These are phyloP conservation scores for sweet orange (Citrus sinensis) DNA, from an alignment of 345 rosid species.

Conservation along the genomic window DVS_A1.0 CM039161.1:8154501-8155000, in stretches of 20 bases:
- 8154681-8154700: not conserved
- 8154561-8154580: conserved; percentile 67
- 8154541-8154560: conserved; percentile 69
- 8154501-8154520: conserved; percentile 67
- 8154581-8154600: conserved; percentile 73
- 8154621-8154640: not conserved
- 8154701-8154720: not conserved
- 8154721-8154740: not conserved
- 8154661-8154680: not conserved
- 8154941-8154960: conserved; percentile 62
- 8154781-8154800: conserved; percentile 72
- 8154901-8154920: conserved; percentile 82
- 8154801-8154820: conserved; percentile 73
- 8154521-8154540: conserved; percentile 74
- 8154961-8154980: conserved; percentile 28
- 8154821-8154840: conserved; percentile 73
- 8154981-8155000: not conserved
- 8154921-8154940: conserved; percentile 58
- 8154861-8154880: conserved; percentile 41
- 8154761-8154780: conserved; percentile 11
- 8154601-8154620: not conserved
- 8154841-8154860: conserved; percentile 63
- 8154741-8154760: not conserved
- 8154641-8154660: not conserved
- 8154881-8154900: conserved; percentile 69